Evolutionary conservation across 2,329 filamentous ascomycete genomes (phyloP).

Genomic region (Teratosphaeria gauchensis): DNA sequence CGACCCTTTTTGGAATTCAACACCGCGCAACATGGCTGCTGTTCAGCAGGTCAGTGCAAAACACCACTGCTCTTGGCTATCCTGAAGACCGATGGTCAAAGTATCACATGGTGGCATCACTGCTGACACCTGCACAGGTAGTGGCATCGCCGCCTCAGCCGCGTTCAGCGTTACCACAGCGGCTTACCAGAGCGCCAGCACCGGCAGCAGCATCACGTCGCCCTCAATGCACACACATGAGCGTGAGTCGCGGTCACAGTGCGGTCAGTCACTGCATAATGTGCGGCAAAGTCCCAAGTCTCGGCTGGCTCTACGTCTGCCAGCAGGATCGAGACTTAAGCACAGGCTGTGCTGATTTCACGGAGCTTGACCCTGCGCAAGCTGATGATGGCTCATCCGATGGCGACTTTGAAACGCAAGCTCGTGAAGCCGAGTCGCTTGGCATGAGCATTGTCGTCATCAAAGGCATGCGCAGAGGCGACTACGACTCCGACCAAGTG

Average conservation of each 20-base stretch:
- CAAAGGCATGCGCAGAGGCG: slow-evolving; percentile 31
- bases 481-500: slow-evolving; percentile 35
- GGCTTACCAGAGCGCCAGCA: not conserved
- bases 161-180: slow-evolving; percentile 7
- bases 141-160: slow-evolving; percentile 5
- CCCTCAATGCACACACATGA: slow-evolving; percentile 54
- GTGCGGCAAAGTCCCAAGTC: slow-evolving; percentile 47
- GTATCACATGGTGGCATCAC: not conserved
- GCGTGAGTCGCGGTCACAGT: slow-evolving; percentile 57
- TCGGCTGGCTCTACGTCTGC: slow-evolving; percentile 68
- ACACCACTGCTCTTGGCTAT: not conserved
- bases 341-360: slow-evolving; percentile 1
- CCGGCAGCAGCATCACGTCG: slow-evolving; percentile 5
- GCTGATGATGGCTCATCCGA: slow-evolving; percentile 7
- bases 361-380: not conserved
- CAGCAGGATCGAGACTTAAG: slow-evolving; percentile 44
- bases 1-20: slow-evolving; percentile 14
- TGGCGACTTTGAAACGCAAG: slow-evolving; percentile 11
- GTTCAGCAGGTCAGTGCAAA: slow-evolving; percentile 13
- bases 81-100: not conserved
- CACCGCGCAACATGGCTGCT: slow-evolving; percentile 14
- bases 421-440: slow-evolving; percentile 16
- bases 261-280: slow-evolving; percentile 19
- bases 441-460: slow-evolving; percentile 33
- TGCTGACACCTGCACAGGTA: not conserved